phyloP scores from a whole-genome alignment of 768 basidiomycete species.

The Dacryopinax primogenitus region DNA sequence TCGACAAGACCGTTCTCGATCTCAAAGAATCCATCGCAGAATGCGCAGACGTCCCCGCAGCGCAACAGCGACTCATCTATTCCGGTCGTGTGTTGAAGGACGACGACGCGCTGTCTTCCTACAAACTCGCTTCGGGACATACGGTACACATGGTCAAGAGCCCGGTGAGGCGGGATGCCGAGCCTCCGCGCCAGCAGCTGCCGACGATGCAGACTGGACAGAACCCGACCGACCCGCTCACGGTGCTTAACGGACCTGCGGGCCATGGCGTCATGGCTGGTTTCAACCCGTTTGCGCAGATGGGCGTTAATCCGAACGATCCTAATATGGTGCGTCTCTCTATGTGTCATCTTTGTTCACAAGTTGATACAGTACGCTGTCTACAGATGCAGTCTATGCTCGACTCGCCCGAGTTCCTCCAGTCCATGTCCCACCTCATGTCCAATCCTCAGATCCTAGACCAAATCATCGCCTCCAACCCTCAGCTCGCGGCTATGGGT shows the following conservation, averaged over 20 bases:
- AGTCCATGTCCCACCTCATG: slow-evolving; percentile 80
- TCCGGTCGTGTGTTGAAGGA: slow-evolving; percentile 79
- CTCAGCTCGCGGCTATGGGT: slow-evolving; percentile 58
- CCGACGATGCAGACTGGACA: slow-evolving; percentile 88
- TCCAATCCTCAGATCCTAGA: slow-evolving; percentile 81
- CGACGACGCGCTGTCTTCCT: slow-evolving; percentile 64
- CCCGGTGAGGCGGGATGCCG: slow-evolving; percentile 31
- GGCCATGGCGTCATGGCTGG: slow-evolving; percentile 72
- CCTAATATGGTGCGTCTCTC: slow-evolving; percentile 66
- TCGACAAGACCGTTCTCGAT: slow-evolving; percentile 75
- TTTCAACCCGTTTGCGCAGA: slow-evolving; percentile 81
- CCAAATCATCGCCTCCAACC: slow-evolving; percentile 45
- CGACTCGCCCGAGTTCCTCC: slow-evolving; percentile 68
- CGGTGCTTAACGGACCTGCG: slow-evolving; percentile 62
- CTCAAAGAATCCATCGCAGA: slow-evolving; percentile 83
- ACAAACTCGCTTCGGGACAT: slow-evolving; percentile 83
- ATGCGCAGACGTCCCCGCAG: slow-evolving; percentile 74
- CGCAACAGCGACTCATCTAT: slow-evolving; percentile 83
- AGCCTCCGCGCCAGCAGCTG: slow-evolving; percentile 34
- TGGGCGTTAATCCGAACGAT: slow-evolving; percentile 84
- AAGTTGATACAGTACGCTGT: background rate
- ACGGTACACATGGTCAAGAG: slow-evolving; percentile 94
- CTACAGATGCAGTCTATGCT: slow-evolving; percentile 69
- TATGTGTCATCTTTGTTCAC: background rate
- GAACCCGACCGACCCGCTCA: slow-evolving; percentile 75